These are phyloP conservation scores for Nidula microcarpa DNA, from an alignment of 768 basidiomycete species.

Conservation along the genomic window DNA sequence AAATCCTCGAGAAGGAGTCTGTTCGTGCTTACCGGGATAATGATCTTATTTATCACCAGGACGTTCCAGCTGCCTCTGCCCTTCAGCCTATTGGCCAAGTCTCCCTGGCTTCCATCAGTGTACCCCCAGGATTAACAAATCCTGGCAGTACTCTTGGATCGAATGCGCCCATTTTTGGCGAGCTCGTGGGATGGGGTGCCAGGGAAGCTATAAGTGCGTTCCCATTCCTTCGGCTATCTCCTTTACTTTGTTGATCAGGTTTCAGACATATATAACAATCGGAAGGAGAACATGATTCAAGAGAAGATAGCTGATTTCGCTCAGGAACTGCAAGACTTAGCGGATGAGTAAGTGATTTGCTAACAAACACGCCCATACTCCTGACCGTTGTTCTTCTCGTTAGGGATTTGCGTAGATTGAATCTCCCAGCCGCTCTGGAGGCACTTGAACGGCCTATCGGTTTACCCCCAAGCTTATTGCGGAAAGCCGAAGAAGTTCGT, in stretches of 20 bases:
- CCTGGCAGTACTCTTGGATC: conserved; percentile 51
- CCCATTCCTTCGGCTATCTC: conserved; percentile 1
- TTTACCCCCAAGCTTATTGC: conserved; percentile 82
- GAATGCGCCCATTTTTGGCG: conserved; percentile 65
- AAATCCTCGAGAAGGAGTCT: conserved; percentile 63
- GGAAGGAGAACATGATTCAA: conserved; percentile 66
- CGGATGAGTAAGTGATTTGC: conserved; percentile 49
- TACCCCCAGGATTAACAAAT: conserved; percentile 56
- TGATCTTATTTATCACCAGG: conserved; percentile 91
- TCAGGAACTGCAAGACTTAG: conserved; percentile 57
- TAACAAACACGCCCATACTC: no score
- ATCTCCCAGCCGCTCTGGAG: conserved; percentile 83
- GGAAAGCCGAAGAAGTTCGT: conserved; percentile 82
- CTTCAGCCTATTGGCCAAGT: conserved; percentile 64
- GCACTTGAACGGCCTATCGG: conserved; percentile 85
- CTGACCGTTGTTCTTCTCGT: no score
- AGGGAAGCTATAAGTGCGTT: conserved; percentile 80
- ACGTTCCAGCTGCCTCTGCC: conserved; percentile 70
- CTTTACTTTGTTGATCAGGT: neutral
- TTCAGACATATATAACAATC: conserved; percentile 81
- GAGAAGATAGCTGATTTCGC: conserved; percentile 62
- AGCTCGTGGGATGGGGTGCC: conserved; percentile 83
- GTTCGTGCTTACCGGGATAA: conserved; percentile 85
- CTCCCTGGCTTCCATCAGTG: conserved; percentile 57
- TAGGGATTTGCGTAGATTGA: conserved; percentile 66